These are phyloP conservation scores for Pythium aquatile DNA, from an alignment of 352 stramenopile species.

Conservation along the genomic window DNA sequence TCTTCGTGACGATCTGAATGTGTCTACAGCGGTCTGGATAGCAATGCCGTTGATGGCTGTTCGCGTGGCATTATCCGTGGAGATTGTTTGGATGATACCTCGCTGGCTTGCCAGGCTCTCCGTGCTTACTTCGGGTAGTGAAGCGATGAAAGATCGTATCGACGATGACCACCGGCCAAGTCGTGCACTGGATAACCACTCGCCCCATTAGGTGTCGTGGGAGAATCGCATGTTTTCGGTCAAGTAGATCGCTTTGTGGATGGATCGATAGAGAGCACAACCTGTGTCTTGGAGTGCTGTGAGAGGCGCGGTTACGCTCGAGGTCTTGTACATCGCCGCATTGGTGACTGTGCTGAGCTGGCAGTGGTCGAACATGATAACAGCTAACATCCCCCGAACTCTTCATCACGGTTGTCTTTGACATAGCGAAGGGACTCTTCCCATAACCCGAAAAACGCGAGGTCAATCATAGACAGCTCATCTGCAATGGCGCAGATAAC, in stretches of 20 bases:
- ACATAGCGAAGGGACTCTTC: conserved; percentile 24
- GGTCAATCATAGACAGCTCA: conserved; percentile 27
- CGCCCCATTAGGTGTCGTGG: conserved; percentile 22
- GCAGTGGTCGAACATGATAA: conserved; percentile 19
- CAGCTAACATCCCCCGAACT: conserved; percentile 6
- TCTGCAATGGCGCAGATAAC: conserved; percentile 25
- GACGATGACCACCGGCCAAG: conserved; percentile 13
- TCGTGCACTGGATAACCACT: conserved; percentile 16
- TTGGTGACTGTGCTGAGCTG: conserved; percentile 5
- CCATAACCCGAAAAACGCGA: conserved; percentile 29
- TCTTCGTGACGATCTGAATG: conserved; percentile 1
- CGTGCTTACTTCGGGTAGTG: background rate
- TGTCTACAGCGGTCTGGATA: conserved; percentile 12
- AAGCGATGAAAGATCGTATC: conserved; percentile 3
- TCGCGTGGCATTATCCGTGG: conserved; percentile 7
- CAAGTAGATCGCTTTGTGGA: conserved; percentile 28
- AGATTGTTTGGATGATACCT: conserved; percentile 5
- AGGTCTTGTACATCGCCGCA: conserved; percentile 7
- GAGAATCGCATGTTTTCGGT: conserved; percentile 27
- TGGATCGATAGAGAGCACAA: conserved; percentile 9
- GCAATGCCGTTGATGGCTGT: background rate
- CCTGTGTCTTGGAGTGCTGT: conserved; percentile 1
- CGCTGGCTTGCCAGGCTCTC: too few relatives aligned
- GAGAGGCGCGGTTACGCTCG: background rate
- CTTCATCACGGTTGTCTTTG: conserved; percentile 17